These are phyloP conservation scores for Phaeosphaeriaceae sp. DNA, from an alignment of 2,329 filamentous ascomycete genomes.

Conservation along the genomic window DNA sequence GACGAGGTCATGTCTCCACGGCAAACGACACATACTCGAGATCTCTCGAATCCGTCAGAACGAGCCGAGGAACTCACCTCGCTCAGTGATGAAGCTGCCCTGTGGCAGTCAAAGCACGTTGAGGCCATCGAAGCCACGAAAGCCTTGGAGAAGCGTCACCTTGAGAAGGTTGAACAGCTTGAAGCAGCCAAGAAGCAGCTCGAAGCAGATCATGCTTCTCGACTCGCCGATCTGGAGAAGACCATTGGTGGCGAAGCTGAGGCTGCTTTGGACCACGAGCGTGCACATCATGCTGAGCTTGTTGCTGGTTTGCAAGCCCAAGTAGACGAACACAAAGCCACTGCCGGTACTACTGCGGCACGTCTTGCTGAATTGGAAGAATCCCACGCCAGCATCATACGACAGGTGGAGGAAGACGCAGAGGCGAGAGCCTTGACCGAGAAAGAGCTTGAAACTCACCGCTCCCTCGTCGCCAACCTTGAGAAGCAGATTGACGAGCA, in stretches of 20 bases:
- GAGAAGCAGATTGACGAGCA: slow-evolving; percentile 65
- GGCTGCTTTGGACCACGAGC: slow-evolving; percentile 50
- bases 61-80: slow-evolving; percentile 67
- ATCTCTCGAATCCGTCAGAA: slow-evolving; percentile 19
- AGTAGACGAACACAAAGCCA: slow-evolving; percentile 80
- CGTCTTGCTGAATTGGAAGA: slow-evolving; percentile 78
- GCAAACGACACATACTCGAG: slow-evolving; percentile 10
- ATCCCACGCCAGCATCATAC: slow-evolving; percentile 69
- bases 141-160: slow-evolving; percentile 74
- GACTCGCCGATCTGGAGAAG: slow-evolving; percentile 39
- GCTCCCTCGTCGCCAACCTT: slow-evolving; percentile 60
- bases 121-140: slow-evolving; percentile 73
- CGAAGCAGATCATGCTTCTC: slow-evolving; percentile 41
- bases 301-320: slow-evolving; percentile 70
- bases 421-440: slow-evolving; percentile 65
- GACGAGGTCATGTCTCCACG: slow-evolving; percentile 29
- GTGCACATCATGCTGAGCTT: slow-evolving; percentile 57
- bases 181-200: slow-evolving; percentile 63
- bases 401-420: slow-evolving; percentile 71
- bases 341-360: slow-evolving; percentile 71
- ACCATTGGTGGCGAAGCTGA: slow-evolving; percentile 35
- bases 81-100: slow-evolving; percentile 73
- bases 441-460: slow-evolving; percentile 60
- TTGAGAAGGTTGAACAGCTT: slow-evolving; percentile 74
- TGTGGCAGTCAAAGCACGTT: slow-evolving; percentile 80